Conservation (phyloP, 176 grass and related monocot species). For the Triticum aestivum region DNA sequence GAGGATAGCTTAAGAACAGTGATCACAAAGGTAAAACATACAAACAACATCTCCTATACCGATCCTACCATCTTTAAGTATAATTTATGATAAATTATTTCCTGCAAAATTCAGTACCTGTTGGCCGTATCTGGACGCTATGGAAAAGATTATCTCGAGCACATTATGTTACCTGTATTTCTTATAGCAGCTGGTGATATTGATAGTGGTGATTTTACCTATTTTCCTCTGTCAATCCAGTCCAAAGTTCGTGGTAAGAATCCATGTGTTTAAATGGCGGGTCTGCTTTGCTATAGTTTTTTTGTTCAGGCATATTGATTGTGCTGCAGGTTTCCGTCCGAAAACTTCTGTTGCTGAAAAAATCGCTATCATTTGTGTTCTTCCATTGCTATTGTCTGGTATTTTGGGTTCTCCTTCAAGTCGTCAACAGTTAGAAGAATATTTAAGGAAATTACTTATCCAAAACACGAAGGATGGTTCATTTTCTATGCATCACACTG, state of each 20-base stretch:
- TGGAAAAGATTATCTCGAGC: slow-evolving; percentile 80
- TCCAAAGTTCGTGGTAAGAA: slow-evolving; percentile 87
- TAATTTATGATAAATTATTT: slow-evolving; percentile 43
- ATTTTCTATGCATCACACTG: slow-evolving; percentile 69
- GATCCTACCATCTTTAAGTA: slow-evolving; percentile 26
- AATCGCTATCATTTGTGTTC: slow-evolving; percentile 68
- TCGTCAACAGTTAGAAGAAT: slow-evolving; percentile 61
- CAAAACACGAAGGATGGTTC: slow-evolving; percentile 66
- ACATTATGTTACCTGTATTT: slow-evolving; percentile 94
- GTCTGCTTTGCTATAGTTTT: slow-evolving; percentile 9
- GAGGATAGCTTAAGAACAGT: slow-evolving; percentile 86
- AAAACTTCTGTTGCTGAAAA: slow-evolving; percentile 75
- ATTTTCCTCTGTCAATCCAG: slow-evolving; percentile 78
- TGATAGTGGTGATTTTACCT: slow-evolving; percentile 83
- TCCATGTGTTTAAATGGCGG: slow-evolving; percentile 13
- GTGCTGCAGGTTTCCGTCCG: slow-evolving; percentile 69
- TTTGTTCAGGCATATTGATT: slow-evolving; percentile 28
- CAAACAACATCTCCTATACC: slow-evolving; percentile 13
- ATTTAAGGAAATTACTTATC: slow-evolving; percentile 90
- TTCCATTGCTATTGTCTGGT: slow-evolving; percentile 91
- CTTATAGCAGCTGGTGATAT: slow-evolving; percentile 87
- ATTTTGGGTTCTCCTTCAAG: slow-evolving; percentile 77
- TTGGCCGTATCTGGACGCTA: slow-evolving; percentile 76
- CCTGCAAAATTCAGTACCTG: slow-evolving; percentile 57
- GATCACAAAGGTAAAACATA: slow-evolving; percentile 69